Evolutionary conservation across 2,329 filamentous ascomycete genomes (phyloP), one percentile per base, ranked within the genome.

Genomic region (Didymosphaeria variabile): DNA sequence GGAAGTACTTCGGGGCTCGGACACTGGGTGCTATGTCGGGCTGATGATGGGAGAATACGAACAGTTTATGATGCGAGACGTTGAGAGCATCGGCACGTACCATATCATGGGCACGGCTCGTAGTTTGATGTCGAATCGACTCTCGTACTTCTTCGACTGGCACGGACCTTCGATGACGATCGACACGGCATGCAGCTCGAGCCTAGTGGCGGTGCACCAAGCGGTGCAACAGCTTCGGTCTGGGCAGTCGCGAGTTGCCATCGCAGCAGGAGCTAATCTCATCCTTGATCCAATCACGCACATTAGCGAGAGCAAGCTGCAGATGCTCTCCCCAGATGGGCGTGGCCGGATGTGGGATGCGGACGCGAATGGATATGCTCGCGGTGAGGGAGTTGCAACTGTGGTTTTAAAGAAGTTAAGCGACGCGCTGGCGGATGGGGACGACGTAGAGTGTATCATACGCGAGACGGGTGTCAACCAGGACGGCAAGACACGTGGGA

Each of bases 361-460:
- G 0, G 54, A 69, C 2, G 85, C 83, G 0, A 74, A 85, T 63
- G 85, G 84, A 8, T 85, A 80, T 69, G 83, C 77, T 31, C 79
- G 85, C 0, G 84, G 83, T 12, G 87, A 88, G 55, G 86, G 85
- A 0, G 71, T 86, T 12, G 80, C 80, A 0, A 74, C 77, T 0
- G 63, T 88, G 0, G 72, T 88, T 0, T 63, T 89, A 0, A 88
- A 88, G 68, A 76, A 70, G 1, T 67, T 88, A 1, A 73, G 69
- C 5, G 70, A 79, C 1, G 87, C 87, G 0, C 58, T 88, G 4
- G 71, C 60, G 0, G 80, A 84, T 65, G 79, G 79, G 0, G 82
- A 85, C 61, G 66, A 76, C 4, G 81, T 85, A 31, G 77, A 82
- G 36, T 77, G 76, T 45, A 66, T 80, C 6, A 71, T 81, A 17